Base-by-base conservation (phyloP, 2,329 filamentous ascomycete species). In the Colletotrichum costaricense region DNA sequence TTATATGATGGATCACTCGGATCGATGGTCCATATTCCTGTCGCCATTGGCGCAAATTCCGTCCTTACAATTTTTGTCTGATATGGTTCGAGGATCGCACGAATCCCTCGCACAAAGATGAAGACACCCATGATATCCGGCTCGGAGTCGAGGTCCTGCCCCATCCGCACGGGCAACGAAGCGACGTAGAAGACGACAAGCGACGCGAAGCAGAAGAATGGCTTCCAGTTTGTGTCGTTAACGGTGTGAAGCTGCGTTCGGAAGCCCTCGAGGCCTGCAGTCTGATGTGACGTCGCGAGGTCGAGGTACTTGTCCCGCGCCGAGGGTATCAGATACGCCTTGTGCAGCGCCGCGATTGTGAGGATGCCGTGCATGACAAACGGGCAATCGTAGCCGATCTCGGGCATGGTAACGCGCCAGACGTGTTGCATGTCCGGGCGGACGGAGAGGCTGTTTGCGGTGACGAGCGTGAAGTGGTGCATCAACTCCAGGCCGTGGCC, bases 181-280 rank as follows among this genome's bases (percentile, higher is more conserved):
- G 59, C 35, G 1, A 79, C 79, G n/a, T 76, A 76, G 7, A 80
- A 16, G 3, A 84, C 79, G 63, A 80, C 81, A 4, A 81, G 81
- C 16, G 84, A 84, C 68, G 85, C 83, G 63, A 87, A 85, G 76
- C 80, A 83, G 49, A 84, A 82, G 49, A 83, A 78, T n/a, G 83
- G 80, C 52, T 74, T 67, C 75, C 77, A 79, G 52, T 75, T 77
- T 2, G 71, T 63, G 7, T 75, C 28, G 35, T 74, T 35, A 9
- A 79, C 70, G 5, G 71, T 54, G 16, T 76, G 72, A 7, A 81
- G 72, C 5, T 73, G 64, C 2, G 70, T 64, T 11, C 79, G 78
- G 49, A 80, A 81, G 1, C 77, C 77, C 22, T 81, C 79, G 2
- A 80, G 77, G 1, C 79, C 79, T 2, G 80, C 66, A 2, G 78